phyloP scores from a whole-genome alignment of 106 monocot genomes.

The Vanilla planifolia region DNA sequence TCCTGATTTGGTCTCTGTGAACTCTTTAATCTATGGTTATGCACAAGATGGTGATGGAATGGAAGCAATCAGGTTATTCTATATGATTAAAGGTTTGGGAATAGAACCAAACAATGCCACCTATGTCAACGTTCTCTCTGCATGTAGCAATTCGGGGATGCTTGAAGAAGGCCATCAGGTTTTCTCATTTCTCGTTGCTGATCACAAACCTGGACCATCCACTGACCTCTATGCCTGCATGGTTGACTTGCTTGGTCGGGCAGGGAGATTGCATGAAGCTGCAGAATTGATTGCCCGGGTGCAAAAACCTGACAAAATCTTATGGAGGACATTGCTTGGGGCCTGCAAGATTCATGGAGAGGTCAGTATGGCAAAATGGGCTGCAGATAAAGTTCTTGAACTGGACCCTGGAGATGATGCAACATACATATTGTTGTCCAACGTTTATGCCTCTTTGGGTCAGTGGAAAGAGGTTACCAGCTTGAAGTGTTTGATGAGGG shows the following conservation, averaged over 20 bases:
- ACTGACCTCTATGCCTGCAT: conserved; percentile 50
- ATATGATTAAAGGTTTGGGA: conserved; percentile 14
- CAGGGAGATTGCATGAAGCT: conserved; percentile 55
- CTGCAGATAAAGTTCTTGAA: conserved; percentile 42
- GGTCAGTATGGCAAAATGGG: conserved; percentile 44
- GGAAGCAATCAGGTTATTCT: conserved; percentile 44
- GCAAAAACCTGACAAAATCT: conserved; percentile 35
- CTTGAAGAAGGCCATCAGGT: conserved; percentile 49
- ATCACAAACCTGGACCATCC: conserved; percentile 22
- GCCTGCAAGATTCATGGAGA: conserved; percentile 62
- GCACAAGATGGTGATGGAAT: conserved; percentile 47
- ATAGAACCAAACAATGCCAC: conserved; percentile 45
- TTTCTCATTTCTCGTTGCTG: conserved; percentile 27
- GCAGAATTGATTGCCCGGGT: conserved; percentile 18
- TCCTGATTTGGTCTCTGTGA: conserved; percentile 50
- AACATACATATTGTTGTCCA: conserved; percentile 50
- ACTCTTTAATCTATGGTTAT: conserved; percentile 61
- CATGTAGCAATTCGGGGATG: conserved; percentile 58
- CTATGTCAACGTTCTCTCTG: conserved; percentile 37
- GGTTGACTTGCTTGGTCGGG: conserved; percentile 52
- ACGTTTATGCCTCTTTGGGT: conserved; percentile 60
- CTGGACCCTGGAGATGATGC: conserved; percentile 34
- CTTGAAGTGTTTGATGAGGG: conserved; percentile 37
- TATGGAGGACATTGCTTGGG: conserved; percentile 64
- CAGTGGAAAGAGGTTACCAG: conserved; percentile 40